Evolutionary conservation across 495 filamentous ascomycete genomes (phyloP).

Genomic region (Xylaria grammica): DNA sequence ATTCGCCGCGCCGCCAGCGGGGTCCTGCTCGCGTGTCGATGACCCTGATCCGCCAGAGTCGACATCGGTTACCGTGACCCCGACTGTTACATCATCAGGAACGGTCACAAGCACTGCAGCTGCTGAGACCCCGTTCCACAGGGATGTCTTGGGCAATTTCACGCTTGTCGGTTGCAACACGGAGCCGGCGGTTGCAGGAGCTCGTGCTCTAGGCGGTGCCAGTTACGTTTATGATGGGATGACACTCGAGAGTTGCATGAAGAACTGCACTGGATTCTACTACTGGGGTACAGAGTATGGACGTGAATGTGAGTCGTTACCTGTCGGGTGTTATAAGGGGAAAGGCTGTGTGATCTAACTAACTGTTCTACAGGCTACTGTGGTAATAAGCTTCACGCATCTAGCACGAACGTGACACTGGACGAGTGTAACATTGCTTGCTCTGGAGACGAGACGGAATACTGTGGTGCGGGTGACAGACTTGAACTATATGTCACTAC

Average conservation of each 20-base stretch:
- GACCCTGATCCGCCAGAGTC: slow-evolving; percentile 20
- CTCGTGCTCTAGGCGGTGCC: slow-evolving; percentile 44
- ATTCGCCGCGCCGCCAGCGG: slow-evolving; percentile 43
- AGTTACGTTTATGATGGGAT: slow-evolving; percentile 53
- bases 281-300: slow-evolving; percentile 58
- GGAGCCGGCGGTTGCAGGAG: slow-evolving; percentile 43
- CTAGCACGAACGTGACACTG: slow-evolving; percentile 43
- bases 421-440: slow-evolving; percentile 59
- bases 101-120: slow-evolving; percentile 35
- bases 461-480: slow-evolving; percentile 52
- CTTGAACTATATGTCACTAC: slow-evolving; percentile 53
- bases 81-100: slow-evolving; percentile 29
- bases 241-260: slow-evolving; percentile 55
- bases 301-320: slow-evolving; percentile 48
- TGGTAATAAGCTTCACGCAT: slow-evolving; percentile 49
- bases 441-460: slow-evolving; percentile 48
- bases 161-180: slow-evolving; percentile 51
- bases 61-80: slow-evolving; percentile 22
- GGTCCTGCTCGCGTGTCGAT: slow-evolving; percentile 28
- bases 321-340: not conserved
- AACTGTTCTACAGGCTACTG: slow-evolving; percentile 48
- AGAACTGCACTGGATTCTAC: slow-evolving; percentile 51
- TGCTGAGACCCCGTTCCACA: slow-evolving; percentile 40
- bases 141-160: slow-evolving; percentile 47
- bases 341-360: not conserved